phyloP scores from a whole-genome alignment of 1,284 basidiomycete genomes.

The Anthracocystis walkeri region DNA sequence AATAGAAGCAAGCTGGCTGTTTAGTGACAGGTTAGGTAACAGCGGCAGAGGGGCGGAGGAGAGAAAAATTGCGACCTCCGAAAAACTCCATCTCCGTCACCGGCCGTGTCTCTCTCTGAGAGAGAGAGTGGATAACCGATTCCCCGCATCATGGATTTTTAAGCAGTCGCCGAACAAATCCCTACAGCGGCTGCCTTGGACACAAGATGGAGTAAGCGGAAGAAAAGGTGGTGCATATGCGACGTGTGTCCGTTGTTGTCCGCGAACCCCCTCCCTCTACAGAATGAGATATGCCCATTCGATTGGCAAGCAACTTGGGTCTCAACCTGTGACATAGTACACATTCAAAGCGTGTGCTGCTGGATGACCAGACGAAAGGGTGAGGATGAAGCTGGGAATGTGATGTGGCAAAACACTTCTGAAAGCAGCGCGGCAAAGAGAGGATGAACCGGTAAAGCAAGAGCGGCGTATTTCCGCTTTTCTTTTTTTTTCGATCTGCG shows the following conservation, averaged over 20 bases:
- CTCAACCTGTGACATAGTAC: no score
- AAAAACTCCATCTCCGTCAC: constrained; percentile 24
- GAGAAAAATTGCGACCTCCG: constrained; percentile 5
- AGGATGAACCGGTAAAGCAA: not conserved
- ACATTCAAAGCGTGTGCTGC: no score
- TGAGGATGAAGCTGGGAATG: no score
- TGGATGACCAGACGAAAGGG: no score
- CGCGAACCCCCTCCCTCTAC: not conserved
- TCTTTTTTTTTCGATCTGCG: not conserved
- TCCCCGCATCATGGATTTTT: not conserved
- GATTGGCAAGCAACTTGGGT: no score
- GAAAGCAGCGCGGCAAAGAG: not conserved
- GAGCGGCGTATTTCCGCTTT: constrained; percentile 23
- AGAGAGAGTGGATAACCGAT: not conserved
- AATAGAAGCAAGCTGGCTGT: not conserved
- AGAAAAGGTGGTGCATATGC: constrained; percentile 6
- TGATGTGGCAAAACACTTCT: no score
- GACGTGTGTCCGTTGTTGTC: constrained; percentile 23
- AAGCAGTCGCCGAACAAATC: no score
- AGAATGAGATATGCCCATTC: not conserved
- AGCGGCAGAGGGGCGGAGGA: no score
- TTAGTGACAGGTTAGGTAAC: not conserved
- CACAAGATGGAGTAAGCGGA: constrained; percentile 18
- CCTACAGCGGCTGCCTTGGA: not conserved
- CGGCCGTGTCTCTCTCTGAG: constrained; percentile 2